phyloP scores from a whole-genome alignment of 1,139 yeast genomes.

The Hansenula lynferdii region DNA sequence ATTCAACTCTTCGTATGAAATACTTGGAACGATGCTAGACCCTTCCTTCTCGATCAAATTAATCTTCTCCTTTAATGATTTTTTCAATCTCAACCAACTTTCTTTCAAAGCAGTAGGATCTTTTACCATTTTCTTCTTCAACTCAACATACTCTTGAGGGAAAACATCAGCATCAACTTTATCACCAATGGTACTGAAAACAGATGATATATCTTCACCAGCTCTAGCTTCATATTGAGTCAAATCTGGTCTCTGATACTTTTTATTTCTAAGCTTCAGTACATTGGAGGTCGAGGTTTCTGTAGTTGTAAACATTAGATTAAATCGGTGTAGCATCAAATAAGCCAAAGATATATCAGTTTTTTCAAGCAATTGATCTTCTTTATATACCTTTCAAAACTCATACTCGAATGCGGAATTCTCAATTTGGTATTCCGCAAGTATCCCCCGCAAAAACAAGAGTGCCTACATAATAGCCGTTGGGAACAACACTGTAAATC shows the following conservation, averaged over 20 bases:
- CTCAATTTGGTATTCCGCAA: too few species aligned
- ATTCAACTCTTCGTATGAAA: too few species aligned
- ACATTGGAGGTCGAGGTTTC: neutral
- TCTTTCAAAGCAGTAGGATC: constrained; percentile 23
- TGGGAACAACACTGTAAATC: too few species aligned
- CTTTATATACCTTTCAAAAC: too few species aligned
- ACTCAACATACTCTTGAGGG: constrained; percentile 13
- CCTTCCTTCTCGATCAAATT: constrained; percentile 21
- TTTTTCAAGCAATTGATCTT: too few species aligned
- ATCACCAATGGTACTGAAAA: constrained; percentile 3
- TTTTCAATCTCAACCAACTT: constrained; percentile 27
- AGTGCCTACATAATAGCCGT: too few species aligned
- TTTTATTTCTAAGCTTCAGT: neutral
- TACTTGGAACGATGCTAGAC: constrained; percentile 21
- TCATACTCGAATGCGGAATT: too few species aligned
- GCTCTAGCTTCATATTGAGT: constrained; percentile 2
- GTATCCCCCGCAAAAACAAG: too few species aligned
- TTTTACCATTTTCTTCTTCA: constrained; percentile 24
- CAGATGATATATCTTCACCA: constrained; percentile 6
- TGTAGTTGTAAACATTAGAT: neutral
- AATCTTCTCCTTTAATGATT: constrained; percentile 22
- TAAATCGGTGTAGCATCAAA: too few species aligned
- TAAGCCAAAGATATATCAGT: too few species aligned
- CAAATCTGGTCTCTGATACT: constrained; percentile 3
- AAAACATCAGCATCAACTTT: neutral